A percentile compares a stretch with the other conserved stretches of the same genome.
These are phyloP conservation scores for Pluteus cervinus DNA, from an alignment of 768 basidiomycete genomes.

Conservation along the genomic window DNA sequence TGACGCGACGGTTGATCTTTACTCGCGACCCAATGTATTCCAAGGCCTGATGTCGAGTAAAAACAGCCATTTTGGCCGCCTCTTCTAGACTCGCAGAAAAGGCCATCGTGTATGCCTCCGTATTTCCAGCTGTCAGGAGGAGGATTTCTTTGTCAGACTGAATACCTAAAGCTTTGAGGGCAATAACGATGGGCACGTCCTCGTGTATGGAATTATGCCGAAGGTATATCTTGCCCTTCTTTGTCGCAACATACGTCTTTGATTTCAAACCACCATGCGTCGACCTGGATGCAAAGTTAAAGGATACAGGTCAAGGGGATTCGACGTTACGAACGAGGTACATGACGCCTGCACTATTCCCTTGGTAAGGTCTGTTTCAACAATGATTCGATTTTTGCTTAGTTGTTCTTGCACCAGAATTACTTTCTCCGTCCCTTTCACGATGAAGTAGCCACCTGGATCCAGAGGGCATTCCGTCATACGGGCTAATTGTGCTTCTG, in stretches of 20 bases:
- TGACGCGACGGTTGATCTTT: slow-evolving; percentile 75
- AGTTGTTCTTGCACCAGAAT: slow-evolving; percentile 98
- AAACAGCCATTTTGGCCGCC: slow-evolving; percentile 84
- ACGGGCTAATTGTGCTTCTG: slow-evolving; percentile 77
- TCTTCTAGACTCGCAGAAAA: slow-evolving; percentile 95
- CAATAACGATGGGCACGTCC: slow-evolving; percentile 93
- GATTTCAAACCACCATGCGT: slow-evolving; percentile 86
- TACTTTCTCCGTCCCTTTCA: slow-evolving; percentile 98
- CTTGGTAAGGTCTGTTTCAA: slow-evolving; percentile 89
- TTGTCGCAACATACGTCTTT: slow-evolving; percentile 95
- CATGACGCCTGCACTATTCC: slow-evolving; percentile 91
- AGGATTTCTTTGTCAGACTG: slow-evolving; percentile 98
- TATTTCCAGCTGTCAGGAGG: slow-evolving; percentile 86
- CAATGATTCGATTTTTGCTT: slow-evolving; percentile 98
- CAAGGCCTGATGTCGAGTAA: slow-evolving; percentile 88
- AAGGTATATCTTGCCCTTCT: slow-evolving; percentile 91
- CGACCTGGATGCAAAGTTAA: slow-evolving; percentile 38
- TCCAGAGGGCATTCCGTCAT: slow-evolving; percentile 98
- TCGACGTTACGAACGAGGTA: slow-evolving; percentile 68
- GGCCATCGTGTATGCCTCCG: slow-evolving; percentile 78
- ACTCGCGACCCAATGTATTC: slow-evolving; percentile 94
- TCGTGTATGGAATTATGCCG: slow-evolving; percentile 97
- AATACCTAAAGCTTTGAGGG: slow-evolving; percentile 93
- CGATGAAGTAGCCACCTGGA: slow-evolving; percentile 99
- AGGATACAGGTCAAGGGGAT: background rate